Evolutionary conservation across 2,329 filamentous ascomycete species (phyloP), one percentile per base, ranked within the genome.

Genomic region (Fusarium brachygibbosum): DNA sequence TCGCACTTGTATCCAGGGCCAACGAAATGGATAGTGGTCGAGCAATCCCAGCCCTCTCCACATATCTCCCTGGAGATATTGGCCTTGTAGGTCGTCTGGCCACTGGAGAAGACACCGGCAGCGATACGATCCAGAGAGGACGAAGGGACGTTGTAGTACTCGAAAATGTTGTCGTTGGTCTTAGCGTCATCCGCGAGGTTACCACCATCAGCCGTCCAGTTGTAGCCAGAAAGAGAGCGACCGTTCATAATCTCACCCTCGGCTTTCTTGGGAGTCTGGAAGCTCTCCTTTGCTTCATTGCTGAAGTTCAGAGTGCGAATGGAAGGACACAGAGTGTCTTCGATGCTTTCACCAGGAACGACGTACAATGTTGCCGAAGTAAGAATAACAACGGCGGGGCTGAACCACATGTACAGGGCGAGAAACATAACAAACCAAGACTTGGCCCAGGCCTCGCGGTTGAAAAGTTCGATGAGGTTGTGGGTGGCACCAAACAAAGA

Each of bases 391-490:
- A 74, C 64, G 1, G 64, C 44, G 0, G 71, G 71, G 1, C 69
- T 71, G 0, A 69, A 32, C 71, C 66, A 74, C 52, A 73, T 54
- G 6, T 69, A 73, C 0, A 74, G 21, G 21, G 71, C 69, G 3
- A 73, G 65, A 35, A 67, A 63, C 69, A 73, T 74, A 2, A 70
- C 64, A 6, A 72, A 46, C 64, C 60, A 70, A 4, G 71, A 69
- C 21, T 70, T 72, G 0, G 42, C 57, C 69, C 69, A 73, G 3
- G 69, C 71, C 5, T 73, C 71, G 3, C 37, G 51, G 5, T 61
- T 72, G 17, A 73, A 69, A 2, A 73, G 42, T 29, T 72, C 69
- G 0, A 46, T 28, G 0, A 63, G 48, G 1, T 71, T 59, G 8
- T 73, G 58, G 0, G 61, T 54, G 5, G 71, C 48, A 0, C 69